A percentile compares a stretch with the other conserved stretches of the same genome.
Conservation (phyloP, 495 filamentous ascomycete genomes). For the Penicillium robsamsonii region DNA sequence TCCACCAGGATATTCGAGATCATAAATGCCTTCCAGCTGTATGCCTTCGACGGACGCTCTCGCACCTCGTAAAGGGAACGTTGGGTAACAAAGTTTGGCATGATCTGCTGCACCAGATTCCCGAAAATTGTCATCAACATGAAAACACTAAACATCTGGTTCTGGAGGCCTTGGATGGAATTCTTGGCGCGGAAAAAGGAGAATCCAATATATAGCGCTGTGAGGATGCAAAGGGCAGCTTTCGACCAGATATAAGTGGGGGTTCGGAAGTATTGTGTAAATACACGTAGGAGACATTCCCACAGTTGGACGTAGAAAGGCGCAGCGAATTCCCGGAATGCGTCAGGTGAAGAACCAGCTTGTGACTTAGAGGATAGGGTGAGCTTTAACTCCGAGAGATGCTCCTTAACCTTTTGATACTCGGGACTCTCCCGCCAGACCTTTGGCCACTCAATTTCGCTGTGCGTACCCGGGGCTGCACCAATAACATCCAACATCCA, state of each 20-base stretch:
- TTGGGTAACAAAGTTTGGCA: conserved; percentile 67
- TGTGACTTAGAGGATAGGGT: background rate
- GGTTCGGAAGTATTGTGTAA: conserved; percentile 59
- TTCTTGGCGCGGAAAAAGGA: conserved; percentile 79
- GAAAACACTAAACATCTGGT: conserved; percentile 90
- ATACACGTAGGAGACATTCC: conserved; percentile 51
- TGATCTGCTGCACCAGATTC: conserved; percentile 74
- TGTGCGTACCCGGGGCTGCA: background rate
- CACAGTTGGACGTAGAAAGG: conserved; percentile 52
- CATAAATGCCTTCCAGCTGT: conserved; percentile 74
- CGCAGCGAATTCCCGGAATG: conserved; percentile 48
- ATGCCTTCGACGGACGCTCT: conserved; percentile 68
- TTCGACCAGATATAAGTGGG: conserved; percentile 61
- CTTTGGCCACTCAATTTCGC: background rate
- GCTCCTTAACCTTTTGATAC: background rate
- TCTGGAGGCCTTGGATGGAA: conserved; percentile 80
- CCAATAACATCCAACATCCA: conserved; percentile 81
- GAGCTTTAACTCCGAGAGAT: background rate
- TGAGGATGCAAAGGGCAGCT: conserved; percentile 49
- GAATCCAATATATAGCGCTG: conserved; percentile 81
- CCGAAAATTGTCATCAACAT: conserved; percentile 83
- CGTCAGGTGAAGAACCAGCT: background rate
- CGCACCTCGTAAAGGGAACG: conserved; percentile 70
- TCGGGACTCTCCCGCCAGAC: background rate
- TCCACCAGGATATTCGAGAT: conserved; percentile 69